Base-by-base conservation (phyloP, 345 rosid species). In the Eucalyptus tenuipes region DNA sequence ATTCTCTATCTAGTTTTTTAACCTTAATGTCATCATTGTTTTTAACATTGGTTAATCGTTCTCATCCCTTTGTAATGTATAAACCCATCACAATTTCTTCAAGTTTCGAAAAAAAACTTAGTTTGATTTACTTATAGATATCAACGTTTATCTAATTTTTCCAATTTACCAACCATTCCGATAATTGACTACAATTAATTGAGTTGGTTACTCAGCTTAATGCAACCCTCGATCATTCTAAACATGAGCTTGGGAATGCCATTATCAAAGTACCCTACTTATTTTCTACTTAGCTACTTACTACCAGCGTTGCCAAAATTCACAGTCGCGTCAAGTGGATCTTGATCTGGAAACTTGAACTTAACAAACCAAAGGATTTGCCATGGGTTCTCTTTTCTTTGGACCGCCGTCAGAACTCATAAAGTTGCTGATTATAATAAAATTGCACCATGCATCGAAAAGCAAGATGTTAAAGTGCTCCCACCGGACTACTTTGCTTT, bases 201-300 rank as follows among this genome's bases (percentile, higher is more conserved):
- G 59, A 50, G 59, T 53, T 22, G 0, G 59, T 53, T 22, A 20
- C 97, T 61, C 95, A 97, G 90, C 92, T 96, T 22, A 50, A 8
- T 31, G 99, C 96, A 33, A 94, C 96, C 3, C 93, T 96, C 55
- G 95, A 97, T 91, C 97, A 94, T 91, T 94, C 93, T 94, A 95
- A 95, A 88, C 91, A 94, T 90, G 88, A 91, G 15, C 94, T 89
- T 87, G 96, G 98, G 29, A 92, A 91, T 89, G 93, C 98, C 86
- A 93, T 96, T 85, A 94, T 91, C 94, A 97, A 96, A 98, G 98
- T 96, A 89, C 29, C 52, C 42, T 9, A 33, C 86, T 47, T 87
- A 47, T 80, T 29, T 59, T 47, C 64, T 37, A 10, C n/a, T 22
- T 40, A 13, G 40, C 33, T 55, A 29, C 66, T 0, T 25, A 25